Conservation (phyloP, 2,329 filamentous ascomycete genomes). For the Pseudomassariella vexata region DNA sequence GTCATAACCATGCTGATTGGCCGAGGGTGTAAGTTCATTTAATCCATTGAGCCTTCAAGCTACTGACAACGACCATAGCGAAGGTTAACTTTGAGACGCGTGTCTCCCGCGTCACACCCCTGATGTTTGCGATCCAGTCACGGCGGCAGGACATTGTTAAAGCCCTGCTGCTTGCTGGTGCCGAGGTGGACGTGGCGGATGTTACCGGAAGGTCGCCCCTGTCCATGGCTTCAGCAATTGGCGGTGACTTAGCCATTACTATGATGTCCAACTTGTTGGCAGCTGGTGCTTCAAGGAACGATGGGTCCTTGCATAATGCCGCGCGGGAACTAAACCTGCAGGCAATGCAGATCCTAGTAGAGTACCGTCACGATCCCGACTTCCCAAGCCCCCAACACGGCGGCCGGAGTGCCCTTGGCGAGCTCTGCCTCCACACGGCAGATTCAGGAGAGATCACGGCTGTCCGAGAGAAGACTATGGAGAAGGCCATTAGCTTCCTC, state of each 20-base stretch:
- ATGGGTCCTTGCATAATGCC: slow-evolving; percentile 63
- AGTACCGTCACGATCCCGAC: slow-evolving; percentile 56
- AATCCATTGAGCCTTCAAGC: background rate
- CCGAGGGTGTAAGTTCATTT: slow-evolving; percentile 24
- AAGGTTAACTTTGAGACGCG: slow-evolving; percentile 52
- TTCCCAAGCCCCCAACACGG: slow-evolving; percentile 58
- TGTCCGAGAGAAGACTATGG: slow-evolving; percentile 46
- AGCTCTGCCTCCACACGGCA: slow-evolving; percentile 54
- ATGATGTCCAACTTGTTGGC: slow-evolving; percentile 51
- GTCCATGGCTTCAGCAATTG: slow-evolving; percentile 51
- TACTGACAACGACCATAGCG: slow-evolving; percentile 25
- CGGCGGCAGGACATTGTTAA: slow-evolving; percentile 53
- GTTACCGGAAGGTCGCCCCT: slow-evolving; percentile 52
- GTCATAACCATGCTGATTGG: slow-evolving; percentile 53
- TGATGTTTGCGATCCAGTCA: slow-evolving; percentile 54
- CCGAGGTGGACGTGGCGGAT: slow-evolving; percentile 54
- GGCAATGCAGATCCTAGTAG: slow-evolving; percentile 50
- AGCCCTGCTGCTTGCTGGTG: slow-evolving; percentile 49
- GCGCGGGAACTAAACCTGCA: slow-evolving; percentile 52
- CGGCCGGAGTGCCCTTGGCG: slow-evolving; percentile 58
- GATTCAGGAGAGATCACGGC: slow-evolving; percentile 36
- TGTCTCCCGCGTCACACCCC: slow-evolving; percentile 46
- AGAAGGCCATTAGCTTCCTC: slow-evolving; percentile 50
- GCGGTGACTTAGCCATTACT: slow-evolving; percentile 44
- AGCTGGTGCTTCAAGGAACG: slow-evolving; percentile 52